Base-by-base conservation (phyloP, 1,139 yeast genomes). In the Lodderomyces margitis region DNA sequence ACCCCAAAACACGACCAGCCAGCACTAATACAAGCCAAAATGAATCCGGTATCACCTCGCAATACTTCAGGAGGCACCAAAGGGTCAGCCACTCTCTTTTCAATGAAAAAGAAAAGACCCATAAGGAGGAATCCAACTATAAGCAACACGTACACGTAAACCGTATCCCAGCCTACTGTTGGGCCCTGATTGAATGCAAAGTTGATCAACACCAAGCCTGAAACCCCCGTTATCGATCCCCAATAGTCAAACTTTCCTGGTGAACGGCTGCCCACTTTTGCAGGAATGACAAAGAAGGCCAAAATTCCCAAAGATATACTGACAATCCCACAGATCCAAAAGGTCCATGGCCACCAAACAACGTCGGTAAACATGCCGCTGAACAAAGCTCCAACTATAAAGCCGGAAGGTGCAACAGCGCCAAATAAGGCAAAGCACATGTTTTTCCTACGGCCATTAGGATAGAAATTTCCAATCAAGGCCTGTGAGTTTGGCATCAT, bases 171-270 rank as follows among this genome's bases (percentile, higher is more conserved):
- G 5, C 82, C 84, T 2, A 73, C 76, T 21, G 68, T 70, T 0
- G 87, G 83, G 7, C 81, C 86, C 51, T 81, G 82, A 50, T 80
- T 80, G 72, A 81, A 78, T 1, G 83, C 74, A 47, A 79, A 70
- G 50, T 77, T 75, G 46, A 78, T 65, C 34, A 78, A 58, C 2
- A 79, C 62, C 37, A 80, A 56, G 0, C 81, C 82, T 11, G 59
- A 38, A 2, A 79, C 71, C 6, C 82, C 82, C 2, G 64, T 47
- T 0, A 69, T 24, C 1, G 75, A 65, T 1, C 84, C 83, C 37
- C 55, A 52, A 50, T 63, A 68, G 58, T 81, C 86, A 54, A 72
- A 78, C 50, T 40, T 44, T 12, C 51, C 59, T 23, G 24, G 19
- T 21, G 53, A 49, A 41, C 43, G 55, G 42, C 37, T 53, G 4